These are phyloP conservation scores for Dissophora ornata DNA, from an alignment of 192 early-diverging fungal species.

Conservation along the genomic window DNA sequence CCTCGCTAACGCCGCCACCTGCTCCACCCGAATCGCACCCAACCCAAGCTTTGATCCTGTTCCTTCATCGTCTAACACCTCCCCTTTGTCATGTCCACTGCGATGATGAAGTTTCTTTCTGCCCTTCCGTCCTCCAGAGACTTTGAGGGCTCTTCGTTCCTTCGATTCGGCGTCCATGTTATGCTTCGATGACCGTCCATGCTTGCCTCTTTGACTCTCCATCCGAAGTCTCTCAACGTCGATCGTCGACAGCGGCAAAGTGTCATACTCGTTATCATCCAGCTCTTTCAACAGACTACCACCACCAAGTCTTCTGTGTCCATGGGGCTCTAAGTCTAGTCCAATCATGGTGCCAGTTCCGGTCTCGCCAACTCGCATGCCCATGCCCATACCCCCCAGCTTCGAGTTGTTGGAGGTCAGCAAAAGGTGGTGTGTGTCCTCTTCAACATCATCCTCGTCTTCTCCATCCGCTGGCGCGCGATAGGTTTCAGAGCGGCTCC, in stretches of 20 bases:
- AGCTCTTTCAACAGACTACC: neutral
- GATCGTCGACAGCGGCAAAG: constrained; percentile 26
- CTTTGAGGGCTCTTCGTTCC: no score
- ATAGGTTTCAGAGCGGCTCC: neutral
- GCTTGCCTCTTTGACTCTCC: neutral
- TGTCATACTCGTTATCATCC: constrained; percentile 30
- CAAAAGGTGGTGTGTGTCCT: constrained; percentile 41
- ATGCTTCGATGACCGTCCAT: neutral
- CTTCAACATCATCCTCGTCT: neutral
- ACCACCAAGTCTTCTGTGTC: neutral
- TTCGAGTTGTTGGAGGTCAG: constrained; percentile 26
- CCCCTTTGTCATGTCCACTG: neutral
- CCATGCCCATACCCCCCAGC: constrained; percentile 50
- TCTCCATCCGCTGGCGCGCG: neutral
- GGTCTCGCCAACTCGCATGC: constrained; percentile 49
- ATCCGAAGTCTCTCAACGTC: neutral
- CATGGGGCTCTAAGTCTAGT: constrained; percentile 26
- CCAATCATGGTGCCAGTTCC: constrained; percentile 51
- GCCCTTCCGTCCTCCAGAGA: neutral
- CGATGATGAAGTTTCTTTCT: neutral
- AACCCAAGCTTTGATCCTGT: constrained; percentile 5
- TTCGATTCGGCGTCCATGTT: neutral
- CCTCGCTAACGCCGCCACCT: constrained; percentile 32
- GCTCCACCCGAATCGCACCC: constrained; percentile 18
- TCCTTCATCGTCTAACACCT: neutral